These are phyloP conservation scores for Echinochloa phyllopogon DNA, from an alignment of 176 grass and related monocot genomes.

Conservation along the genomic window DNA sequence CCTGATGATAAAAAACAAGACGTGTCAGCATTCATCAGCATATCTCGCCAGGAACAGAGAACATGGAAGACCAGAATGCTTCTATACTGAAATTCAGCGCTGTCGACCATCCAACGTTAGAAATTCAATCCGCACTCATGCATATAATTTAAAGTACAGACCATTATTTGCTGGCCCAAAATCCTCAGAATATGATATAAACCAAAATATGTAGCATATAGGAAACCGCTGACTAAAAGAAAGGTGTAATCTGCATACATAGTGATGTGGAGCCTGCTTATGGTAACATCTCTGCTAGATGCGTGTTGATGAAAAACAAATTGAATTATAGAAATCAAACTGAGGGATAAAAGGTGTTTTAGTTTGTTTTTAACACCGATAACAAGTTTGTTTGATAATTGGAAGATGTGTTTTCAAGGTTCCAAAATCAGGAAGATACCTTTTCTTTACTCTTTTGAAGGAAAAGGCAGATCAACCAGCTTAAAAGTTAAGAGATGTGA, in stretches of 20 bases:
- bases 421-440: background rate
- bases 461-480: constrained; percentile 15
- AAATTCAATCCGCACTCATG: background rate
- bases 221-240: constrained; percentile 36
- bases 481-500: constrained; percentile 46
- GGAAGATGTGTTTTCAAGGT: background rate
- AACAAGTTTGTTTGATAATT: background rate
- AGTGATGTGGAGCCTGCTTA: constrained; percentile 56
- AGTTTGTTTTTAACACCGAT: background rate
- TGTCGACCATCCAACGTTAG: background rate
- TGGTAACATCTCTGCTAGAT: constrained; percentile 54
- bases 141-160: constrained; percentile 8
- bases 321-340: constrained; percentile 37
- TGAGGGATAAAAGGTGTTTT: background rate
- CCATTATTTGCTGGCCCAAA: background rate
- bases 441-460: constrained; percentile 27
- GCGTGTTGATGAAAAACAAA: constrained; percentile 48
- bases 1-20: constrained; percentile 41
- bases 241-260: constrained; percentile 52
- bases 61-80: background rate
- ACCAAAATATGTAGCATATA: constrained; percentile 29
- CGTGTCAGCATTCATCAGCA: background rate
- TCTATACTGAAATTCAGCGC: background rate
- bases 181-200: constrained; percentile 3
- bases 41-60: background rate